These are phyloP conservation scores for Tuber brumale DNA, from an alignment of 495 filamentous ascomycete species.

Conservation along the genomic window DNA sequence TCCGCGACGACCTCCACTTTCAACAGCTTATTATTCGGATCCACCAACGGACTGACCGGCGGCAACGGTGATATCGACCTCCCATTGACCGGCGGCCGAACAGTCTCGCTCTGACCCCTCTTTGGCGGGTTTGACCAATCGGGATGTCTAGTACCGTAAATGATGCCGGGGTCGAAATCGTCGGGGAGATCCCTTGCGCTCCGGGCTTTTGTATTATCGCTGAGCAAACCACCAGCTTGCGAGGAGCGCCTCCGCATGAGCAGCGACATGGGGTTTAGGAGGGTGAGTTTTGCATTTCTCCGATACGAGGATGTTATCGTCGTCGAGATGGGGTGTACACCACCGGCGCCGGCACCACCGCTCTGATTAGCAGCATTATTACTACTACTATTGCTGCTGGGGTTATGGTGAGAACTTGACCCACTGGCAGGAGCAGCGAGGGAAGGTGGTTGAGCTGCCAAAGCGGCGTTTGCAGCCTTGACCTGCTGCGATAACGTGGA, in stretches of 20 bases:
- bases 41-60: slow-evolving; percentile 12
- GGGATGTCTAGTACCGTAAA: slow-evolving; percentile 41
- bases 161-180: slow-evolving; percentile 65
- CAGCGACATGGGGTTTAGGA: slow-evolving; percentile 66
- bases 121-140: slow-evolving; percentile 40
- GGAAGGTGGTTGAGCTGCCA: slow-evolving; percentile 6
- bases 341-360: neutral
- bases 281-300: slow-evolving; percentile 57
- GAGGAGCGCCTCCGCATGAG: slow-evolving; percentile 57
- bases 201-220: slow-evolving; percentile 41
- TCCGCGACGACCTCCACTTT: slow-evolving; percentile 28
- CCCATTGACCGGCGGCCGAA: slow-evolving; percentile 24
- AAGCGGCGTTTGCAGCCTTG: neutral
- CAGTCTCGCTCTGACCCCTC: slow-evolving; percentile 14
- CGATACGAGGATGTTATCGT: slow-evolving; percentile 18
- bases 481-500: slow-evolving; percentile 1
- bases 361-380: neutral
- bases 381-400: slow-evolving; percentile 6
- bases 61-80: slow-evolving; percentile 10
- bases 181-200: slow-evolving; percentile 52
- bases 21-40: slow-evolving; percentile 18
- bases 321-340: neutral
- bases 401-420: neutral
- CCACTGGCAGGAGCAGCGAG: slow-evolving; percentile 7
- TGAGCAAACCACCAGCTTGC: slow-evolving; percentile 39